Evolutionary conservation across 257 asterid species (phyloP).

Genomic region (Cynanchum wilfordii): DNA sequence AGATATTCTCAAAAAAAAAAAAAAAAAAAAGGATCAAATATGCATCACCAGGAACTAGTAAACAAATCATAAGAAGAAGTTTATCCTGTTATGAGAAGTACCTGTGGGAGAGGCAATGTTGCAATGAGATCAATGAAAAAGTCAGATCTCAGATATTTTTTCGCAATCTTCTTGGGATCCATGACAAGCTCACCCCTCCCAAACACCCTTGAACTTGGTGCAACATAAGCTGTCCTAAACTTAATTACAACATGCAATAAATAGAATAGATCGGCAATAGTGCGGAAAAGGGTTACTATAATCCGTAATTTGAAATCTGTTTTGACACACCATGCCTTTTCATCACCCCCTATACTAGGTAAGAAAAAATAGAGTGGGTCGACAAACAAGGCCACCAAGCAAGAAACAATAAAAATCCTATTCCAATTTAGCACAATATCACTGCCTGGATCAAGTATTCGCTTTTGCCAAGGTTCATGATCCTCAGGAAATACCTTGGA

Average conservation of each 20-base stretch:
- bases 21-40: not conserved
- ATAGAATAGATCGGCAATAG: slow-evolving; percentile 82
- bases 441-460: slow-evolving; percentile 86
- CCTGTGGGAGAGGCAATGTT: slow-evolving; percentile 95
- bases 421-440: slow-evolving; percentile 88
- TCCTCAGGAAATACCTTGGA: slow-evolving; percentile 54
- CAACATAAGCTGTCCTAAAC: slow-evolving; percentile 89
- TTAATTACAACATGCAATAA: slow-evolving; percentile 71
- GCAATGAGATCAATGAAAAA: slow-evolving; percentile 85
- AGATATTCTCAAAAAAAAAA: not conserved
- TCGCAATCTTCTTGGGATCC: slow-evolving; percentile 83
- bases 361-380: slow-evolving; percentile 87
- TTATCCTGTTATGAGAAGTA: slow-evolving; percentile 22
- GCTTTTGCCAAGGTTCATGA: slow-evolving; percentile 50
- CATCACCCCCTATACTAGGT: slow-evolving; percentile 63
- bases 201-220: slow-evolving; percentile 88
- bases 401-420: slow-evolving; percentile 74
- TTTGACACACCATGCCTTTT: slow-evolving; percentile 61
- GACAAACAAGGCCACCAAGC: slow-evolving; percentile 75
- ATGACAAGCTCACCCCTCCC: slow-evolving; percentile 98
- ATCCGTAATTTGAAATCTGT: slow-evolving; percentile 71
- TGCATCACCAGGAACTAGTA: not conserved
- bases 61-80: not conserved
- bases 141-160: slow-evolving; percentile 64
- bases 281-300: slow-evolving; percentile 74